phyloP scores from a whole-genome alignment of 805 yeast species.

The Starmerella sirachaensis region DNA sequence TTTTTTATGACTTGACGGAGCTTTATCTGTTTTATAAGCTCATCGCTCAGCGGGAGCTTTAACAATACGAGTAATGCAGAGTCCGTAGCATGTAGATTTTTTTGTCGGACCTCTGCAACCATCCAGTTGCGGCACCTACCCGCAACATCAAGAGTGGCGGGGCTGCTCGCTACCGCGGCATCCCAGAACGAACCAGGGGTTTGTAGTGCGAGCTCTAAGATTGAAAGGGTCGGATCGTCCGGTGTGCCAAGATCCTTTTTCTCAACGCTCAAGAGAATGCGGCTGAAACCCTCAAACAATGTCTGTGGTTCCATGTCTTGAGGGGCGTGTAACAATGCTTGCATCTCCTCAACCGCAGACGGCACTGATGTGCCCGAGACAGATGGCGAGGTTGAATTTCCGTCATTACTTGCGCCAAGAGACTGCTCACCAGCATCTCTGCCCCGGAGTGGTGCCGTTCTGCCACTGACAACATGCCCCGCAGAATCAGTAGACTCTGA shows the following conservation, averaged over 20 bases:
- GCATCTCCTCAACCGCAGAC: conserved; percentile 2
- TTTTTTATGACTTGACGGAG: conserved; percentile 1
- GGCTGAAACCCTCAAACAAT: conserved; percentile 4
- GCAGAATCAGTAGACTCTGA: too few species aligned
- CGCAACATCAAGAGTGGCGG: conserved; percentile 1
- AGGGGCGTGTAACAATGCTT: conserved; percentile 1
- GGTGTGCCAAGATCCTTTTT: conserved; percentile 9
- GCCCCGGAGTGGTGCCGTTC: too few species aligned
- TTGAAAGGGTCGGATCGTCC: too few species aligned
- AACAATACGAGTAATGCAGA: conserved; percentile 12
- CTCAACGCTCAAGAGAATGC: conserved; percentile 10
- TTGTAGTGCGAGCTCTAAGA: too few species aligned
- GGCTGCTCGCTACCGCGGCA: too few species aligned
- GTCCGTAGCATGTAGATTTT: conserved; percentile 1
- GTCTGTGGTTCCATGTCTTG: not conserved
- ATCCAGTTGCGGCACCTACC: conserved; percentile 21
- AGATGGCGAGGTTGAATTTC: too few species aligned
- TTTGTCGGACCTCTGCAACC: conserved; percentile 11
- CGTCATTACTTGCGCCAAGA: too few species aligned
- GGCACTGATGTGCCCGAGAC: too few species aligned
- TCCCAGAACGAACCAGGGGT: too few species aligned
- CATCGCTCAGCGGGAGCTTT: conserved; percentile 8
- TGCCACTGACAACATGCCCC: too few species aligned
- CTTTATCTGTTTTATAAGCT: conserved; percentile 8
- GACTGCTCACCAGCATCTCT: too few species aligned